Conservation (phyloP, 495 filamentous ascomycete genomes). For the Xeromyces bisporus region DNA sequence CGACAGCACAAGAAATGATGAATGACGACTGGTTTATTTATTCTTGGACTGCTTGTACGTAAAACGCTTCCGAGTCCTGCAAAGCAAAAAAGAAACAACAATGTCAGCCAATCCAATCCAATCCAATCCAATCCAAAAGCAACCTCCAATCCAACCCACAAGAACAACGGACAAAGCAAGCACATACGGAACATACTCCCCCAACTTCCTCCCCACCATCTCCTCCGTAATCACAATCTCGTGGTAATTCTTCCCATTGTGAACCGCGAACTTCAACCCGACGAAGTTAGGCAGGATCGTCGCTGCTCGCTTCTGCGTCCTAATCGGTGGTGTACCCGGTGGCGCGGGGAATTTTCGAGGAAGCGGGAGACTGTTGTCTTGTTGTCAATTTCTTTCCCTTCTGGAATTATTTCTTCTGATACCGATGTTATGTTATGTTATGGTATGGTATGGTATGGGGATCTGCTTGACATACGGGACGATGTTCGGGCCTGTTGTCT, state of each 20-base stretch:
- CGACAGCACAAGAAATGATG: not conserved
- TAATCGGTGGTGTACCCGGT: constrained; percentile 56
- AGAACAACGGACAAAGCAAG: constrained; percentile 1
- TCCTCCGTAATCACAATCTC: constrained; percentile 86
- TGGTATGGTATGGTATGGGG: too few relatives aligned
- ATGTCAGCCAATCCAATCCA: not conserved
- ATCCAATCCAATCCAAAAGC: not conserved
- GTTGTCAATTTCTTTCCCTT: too few relatives aligned
- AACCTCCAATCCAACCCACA: too few relatives aligned
- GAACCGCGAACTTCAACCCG: constrained; percentile 77
- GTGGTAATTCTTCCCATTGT: constrained; percentile 87
- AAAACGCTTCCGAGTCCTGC: constrained; percentile 77
- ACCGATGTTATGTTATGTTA: too few relatives aligned
- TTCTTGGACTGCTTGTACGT: constrained; percentile 65
- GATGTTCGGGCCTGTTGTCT: constrained; percentile 33
- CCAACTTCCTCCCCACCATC: constrained; percentile 96
- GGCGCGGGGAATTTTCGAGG: constrained; percentile 28
- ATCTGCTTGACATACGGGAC: constrained; percentile 38
- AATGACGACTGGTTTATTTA: constrained; percentile 29
- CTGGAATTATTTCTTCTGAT: too few relatives aligned
- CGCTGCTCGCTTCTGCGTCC: constrained; percentile 73
- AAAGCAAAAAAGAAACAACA: not conserved
- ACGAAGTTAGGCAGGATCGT: constrained; percentile 96
- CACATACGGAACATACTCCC: constrained; percentile 82
- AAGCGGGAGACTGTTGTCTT: constrained; percentile 23